Evolutionary conservation across 768 basidiomycete species (phyloP).

Genomic region (Podaxis sp.): DNA sequence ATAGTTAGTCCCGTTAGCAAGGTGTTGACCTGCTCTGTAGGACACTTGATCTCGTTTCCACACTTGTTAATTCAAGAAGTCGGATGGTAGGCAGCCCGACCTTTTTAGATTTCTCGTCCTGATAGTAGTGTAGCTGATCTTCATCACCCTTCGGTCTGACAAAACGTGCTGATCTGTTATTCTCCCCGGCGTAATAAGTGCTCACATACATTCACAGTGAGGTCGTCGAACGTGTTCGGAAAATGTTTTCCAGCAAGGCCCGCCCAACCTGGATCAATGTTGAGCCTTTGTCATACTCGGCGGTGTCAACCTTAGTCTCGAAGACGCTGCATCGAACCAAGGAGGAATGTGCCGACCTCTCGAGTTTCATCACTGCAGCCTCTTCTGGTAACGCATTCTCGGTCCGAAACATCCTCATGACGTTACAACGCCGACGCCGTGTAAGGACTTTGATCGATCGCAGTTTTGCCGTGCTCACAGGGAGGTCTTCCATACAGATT

Average conservation of each 20-base stretch:
- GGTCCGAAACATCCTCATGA: constrained; percentile 61
- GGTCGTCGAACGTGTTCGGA: constrained; percentile 50
- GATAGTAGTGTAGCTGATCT: constrained; percentile 48
- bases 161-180: constrained; percentile 36
- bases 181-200: neutral
- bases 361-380: constrained; percentile 52
- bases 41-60: constrained; percentile 64
- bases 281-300: constrained; percentile 56
- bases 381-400: constrained; percentile 75
- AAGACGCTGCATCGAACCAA: constrained; percentile 60
- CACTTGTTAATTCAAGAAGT: constrained; percentile 63
- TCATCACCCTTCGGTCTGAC: constrained; percentile 61
- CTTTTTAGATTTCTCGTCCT: neutral
- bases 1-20: neutral
- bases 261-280: constrained; percentile 67
- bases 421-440: constrained; percentile 61
- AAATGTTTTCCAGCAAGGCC: constrained; percentile 58
- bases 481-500: constrained; percentile 39
- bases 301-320: constrained; percentile 59
- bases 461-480: neutral
- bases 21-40: constrained; percentile 31
- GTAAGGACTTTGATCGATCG: constrained; percentile 34
- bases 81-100: constrained; percentile 48
- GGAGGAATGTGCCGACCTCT: constrained; percentile 54
- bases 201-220: constrained; percentile 26